Conservation (phyloP, 2,329 filamentous ascomycete genomes). For the Lomentospora prolificans region DNA sequence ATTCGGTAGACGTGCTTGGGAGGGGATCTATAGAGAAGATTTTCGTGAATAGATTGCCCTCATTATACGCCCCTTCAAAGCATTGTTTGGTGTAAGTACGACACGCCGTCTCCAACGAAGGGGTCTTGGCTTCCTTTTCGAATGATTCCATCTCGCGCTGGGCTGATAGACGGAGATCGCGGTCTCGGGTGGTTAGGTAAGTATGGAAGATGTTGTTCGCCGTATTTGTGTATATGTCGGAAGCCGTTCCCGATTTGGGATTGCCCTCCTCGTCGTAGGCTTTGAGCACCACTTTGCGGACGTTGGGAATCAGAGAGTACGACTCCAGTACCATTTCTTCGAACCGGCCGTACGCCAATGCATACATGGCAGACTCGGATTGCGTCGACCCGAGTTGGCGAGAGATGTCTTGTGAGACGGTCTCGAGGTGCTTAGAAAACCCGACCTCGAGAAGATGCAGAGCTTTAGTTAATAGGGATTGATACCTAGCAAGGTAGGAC, state of each 20-base stretch:
- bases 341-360: conserved; percentile 50
- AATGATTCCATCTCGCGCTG: conserved; percentile 47
- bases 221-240: conserved; percentile 43
- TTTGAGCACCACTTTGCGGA: conserved; percentile 39
- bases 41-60: conserved; percentile 41
- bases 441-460: conserved; percentile 52
- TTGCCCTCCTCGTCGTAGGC: conserved; percentile 44
- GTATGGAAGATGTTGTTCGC: conserved; percentile 44
- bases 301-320: conserved; percentile 45
- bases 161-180: conserved; percentile 40
- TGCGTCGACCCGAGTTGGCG: conserved; percentile 44
- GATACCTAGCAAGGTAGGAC: conserved; percentile 79
- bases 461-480: conserved; percentile 62
- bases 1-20: conserved; percentile 38
- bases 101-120: conserved; percentile 42
- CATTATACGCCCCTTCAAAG: conserved; percentile 48
- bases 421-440: conserved; percentile 42
- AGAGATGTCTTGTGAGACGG: conserved; percentile 43
- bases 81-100: conserved; percentile 50
- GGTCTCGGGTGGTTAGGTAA: conserved; percentile 42
- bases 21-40: conserved; percentile 47
- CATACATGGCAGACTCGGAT: conserved; percentile 49
- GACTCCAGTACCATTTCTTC: conserved; percentile 48
- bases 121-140: conserved; percentile 38
- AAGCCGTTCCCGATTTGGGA: conserved; percentile 30